Evolutionary conservation across 1,284 basidiomycete species (phyloP).

Genomic region (Papiliotrema nemorosa): DNA sequence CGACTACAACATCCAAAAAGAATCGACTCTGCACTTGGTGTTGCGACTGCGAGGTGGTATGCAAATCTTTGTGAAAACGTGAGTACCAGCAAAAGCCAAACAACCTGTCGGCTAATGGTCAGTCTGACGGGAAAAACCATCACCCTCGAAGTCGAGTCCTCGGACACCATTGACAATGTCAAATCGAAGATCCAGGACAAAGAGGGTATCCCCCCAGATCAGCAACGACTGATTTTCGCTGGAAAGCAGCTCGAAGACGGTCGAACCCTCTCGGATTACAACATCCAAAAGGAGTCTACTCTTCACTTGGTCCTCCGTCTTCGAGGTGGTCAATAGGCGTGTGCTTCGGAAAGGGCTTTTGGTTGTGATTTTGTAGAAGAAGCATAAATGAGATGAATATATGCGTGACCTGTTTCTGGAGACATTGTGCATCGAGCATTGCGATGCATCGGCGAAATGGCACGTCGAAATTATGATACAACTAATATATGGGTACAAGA

Average conservation of each 20-base stretch:
- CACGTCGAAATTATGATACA: too few species aligned
- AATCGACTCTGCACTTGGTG: slow-evolving; percentile 93
- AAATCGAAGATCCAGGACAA: slow-evolving; percentile 95
- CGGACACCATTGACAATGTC: slow-evolving; percentile 97
- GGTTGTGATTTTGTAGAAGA: background rate
- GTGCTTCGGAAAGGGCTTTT: background rate
- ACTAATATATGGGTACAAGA: too few species aligned
- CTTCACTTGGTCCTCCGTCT: slow-evolving; percentile 91
- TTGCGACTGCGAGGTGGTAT: slow-evolving; percentile 81
- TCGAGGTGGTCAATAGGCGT: slow-evolving; percentile 58
- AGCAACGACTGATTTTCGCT: slow-evolving; percentile 96
- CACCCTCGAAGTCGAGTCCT: slow-evolving; percentile 82
- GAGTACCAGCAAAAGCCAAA: slow-evolving; percentile 35
- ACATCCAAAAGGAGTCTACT: slow-evolving; percentile 95
- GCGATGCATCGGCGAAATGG: too few species aligned
- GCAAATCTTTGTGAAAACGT: slow-evolving; percentile 96
- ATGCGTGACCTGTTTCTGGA: too few species aligned
- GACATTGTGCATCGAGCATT: too few species aligned
- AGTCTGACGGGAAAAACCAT: slow-evolving; percentile 99
- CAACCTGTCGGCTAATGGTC: slow-evolving; percentile 19
- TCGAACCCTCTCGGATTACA: slow-evolving; percentile 84
- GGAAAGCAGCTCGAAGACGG: slow-evolving; percentile 98
- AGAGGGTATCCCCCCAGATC: slow-evolving; percentile 78
- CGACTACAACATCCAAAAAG: slow-evolving; percentile 96
- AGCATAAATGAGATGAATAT: background rate